A percentile compares a stretch with the other conserved stretches of the same genome.
Conservation (phyloP, 1,284 basidiomycete genomes). For the Ustilago vetiveriae region DNA sequence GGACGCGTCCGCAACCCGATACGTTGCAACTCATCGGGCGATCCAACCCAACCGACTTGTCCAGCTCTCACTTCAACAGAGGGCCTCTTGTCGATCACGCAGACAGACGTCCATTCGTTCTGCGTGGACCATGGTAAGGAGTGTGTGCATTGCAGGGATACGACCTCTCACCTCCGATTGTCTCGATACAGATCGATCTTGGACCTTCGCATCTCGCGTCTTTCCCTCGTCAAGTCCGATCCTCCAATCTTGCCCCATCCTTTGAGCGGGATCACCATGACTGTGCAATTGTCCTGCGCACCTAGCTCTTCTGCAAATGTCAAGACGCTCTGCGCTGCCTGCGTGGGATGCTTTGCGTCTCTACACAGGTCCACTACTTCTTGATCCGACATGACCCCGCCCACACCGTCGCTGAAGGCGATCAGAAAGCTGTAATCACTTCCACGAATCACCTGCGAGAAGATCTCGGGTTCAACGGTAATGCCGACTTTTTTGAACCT, state of each 20-base stretch:
- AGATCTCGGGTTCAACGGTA: slow-evolving; percentile 93
- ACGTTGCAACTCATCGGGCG: background rate
- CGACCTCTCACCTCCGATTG: slow-evolving; percentile 34
- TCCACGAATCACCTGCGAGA: slow-evolving; percentile 76
- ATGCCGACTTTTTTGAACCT: slow-evolving; percentile 78
- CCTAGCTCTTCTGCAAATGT: slow-evolving; percentile 88
- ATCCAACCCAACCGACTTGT: background rate
- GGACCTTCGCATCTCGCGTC: slow-evolving; percentile 46
- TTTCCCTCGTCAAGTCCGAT: slow-evolving; percentile 77
- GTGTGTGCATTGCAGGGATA: slow-evolving; percentile 7
- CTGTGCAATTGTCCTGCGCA: slow-evolving; percentile 88
- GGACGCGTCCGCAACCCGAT: slow-evolving; percentile 16
- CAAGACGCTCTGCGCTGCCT: slow-evolving; percentile 83
- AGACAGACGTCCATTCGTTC: background rate
- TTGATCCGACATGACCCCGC: slow-evolving; percentile 88
- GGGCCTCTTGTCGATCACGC: background rate
- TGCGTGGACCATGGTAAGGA: background rate
- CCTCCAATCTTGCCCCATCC: slow-evolving; percentile 88
- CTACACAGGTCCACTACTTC: slow-evolving; percentile 92
- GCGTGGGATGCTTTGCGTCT: slow-evolving; percentile 76
- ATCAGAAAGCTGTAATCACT: slow-evolving; percentile 58
- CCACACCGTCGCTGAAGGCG: slow-evolving; percentile 78
- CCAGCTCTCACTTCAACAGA: background rate
- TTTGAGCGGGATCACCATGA: slow-evolving; percentile 87
- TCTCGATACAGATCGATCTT: slow-evolving; percentile 55